Evolutionary conservation across 2,329 filamentous ascomycete genomes (phyloP).

Genomic region (Fusarium decemcellulare): DNA sequence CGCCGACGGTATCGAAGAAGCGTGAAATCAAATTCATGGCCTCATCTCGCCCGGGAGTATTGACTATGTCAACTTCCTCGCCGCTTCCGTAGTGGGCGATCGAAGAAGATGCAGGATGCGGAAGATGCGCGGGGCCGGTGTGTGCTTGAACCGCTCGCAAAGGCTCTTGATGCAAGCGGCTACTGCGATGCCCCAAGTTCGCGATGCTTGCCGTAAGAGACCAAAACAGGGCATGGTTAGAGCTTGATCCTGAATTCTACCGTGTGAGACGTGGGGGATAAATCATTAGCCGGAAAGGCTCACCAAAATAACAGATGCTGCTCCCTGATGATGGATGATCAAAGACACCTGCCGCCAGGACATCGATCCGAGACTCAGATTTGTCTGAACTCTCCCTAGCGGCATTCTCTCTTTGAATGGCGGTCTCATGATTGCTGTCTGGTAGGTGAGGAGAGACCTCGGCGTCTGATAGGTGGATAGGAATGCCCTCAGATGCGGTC

Average conservation of each 20-base stretch:
- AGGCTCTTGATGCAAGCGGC: conserved; percentile 6
- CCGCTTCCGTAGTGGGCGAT: background rate
- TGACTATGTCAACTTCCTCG: conserved; percentile 6
- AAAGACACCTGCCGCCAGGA: conserved; percentile 47
- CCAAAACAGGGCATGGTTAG: conserved; percentile 51
- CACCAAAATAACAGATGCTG: conserved; percentile 49
- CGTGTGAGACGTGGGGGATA: background rate
- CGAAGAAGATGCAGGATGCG: conserved; percentile 2
- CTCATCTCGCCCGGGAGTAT: conserved; percentile 21
- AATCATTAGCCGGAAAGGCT: background rate
- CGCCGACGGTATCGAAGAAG: conserved; percentile 50
- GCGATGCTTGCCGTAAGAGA: conserved; percentile 47
- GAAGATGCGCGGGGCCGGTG: conserved; percentile 1
- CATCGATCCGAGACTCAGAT: conserved; percentile 44
- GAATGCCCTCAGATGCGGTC: background rate
- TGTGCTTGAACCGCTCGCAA: background rate
- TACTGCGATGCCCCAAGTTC: conserved; percentile 42
- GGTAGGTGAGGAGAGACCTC: background rate
- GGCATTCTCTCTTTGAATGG: background rate
- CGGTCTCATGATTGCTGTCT: background rate
- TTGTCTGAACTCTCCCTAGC: conserved; percentile 5
- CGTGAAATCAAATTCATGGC: conserved; percentile 23
- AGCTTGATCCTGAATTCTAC: conserved; percentile 44
- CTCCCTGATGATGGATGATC: conserved; percentile 42
- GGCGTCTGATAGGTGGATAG: background rate